These are phyloP conservation scores for Pigoraptor vietnamica DNA, from an alignment of 78 protist genomes.

Conservation along the genomic window DNA sequence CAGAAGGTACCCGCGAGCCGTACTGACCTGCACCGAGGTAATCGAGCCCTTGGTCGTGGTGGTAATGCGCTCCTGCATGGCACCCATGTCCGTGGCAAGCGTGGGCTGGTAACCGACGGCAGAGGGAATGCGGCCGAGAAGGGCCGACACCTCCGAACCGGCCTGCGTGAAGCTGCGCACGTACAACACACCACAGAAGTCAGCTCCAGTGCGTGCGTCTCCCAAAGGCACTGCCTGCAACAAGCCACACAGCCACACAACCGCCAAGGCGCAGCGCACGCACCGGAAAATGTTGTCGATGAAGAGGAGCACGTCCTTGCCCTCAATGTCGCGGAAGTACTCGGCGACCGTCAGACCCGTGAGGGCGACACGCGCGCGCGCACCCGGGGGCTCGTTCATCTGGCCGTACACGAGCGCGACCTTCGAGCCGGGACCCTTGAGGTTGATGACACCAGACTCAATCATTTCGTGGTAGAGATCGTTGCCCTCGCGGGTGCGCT, in stretches of 20 bases:
- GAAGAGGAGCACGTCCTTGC: slow-evolving; percentile 97
- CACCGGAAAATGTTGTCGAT: slow-evolving; percentile 98
- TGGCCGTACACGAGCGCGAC: slow-evolving; percentile 98
- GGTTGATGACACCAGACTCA: slow-evolving; percentile 92
- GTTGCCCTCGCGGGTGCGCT: slow-evolving; percentile 99
- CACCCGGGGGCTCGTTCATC: slow-evolving; percentile 99
- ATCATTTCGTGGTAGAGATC: slow-evolving; percentile 98
- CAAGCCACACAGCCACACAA: no score
- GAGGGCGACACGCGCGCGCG: slow-evolving; percentile 98
- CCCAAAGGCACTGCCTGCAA: no score
- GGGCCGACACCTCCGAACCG: slow-evolving; percentile 99
- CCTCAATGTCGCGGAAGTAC: slow-evolving; percentile 97
- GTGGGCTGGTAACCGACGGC: slow-evolving; percentile 99
- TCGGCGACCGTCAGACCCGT: slow-evolving; percentile 98
- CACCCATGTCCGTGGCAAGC: slow-evolving; percentile 96
- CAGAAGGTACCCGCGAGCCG: background rate
- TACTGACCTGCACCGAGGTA: slow-evolving; percentile 82
- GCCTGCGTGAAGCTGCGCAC: slow-evolving; percentile 95
- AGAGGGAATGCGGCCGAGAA: slow-evolving; percentile 98
- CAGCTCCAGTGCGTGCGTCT: no score
- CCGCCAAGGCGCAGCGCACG: no score
- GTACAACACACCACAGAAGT: no score
- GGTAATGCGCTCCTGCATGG: slow-evolving; percentile 98
- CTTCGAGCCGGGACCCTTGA: slow-evolving; percentile 78
- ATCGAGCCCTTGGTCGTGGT: slow-evolving; percentile 96